Percentiles rank a stretch among this genome's conserved stretches.
These are phyloP conservation scores for Marasmius sp. DNA, from an alignment of 1,284 basidiomycete species.

Conservation along the genomic window DNA sequence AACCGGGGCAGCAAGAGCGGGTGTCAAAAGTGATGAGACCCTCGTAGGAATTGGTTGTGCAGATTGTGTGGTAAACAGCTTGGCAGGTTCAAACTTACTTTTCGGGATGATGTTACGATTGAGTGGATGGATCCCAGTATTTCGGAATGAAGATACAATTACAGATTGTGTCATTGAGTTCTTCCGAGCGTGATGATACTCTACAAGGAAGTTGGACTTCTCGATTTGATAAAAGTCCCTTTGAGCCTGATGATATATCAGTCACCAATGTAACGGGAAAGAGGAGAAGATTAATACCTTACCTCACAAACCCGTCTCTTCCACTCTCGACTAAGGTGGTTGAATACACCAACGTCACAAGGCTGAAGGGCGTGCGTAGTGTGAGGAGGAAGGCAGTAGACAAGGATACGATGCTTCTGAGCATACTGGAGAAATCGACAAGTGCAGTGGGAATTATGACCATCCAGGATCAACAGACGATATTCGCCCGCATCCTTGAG, in stretches of 20 bases:
- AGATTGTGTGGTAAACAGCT: constrained; percentile 5
- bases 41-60: constrained; percentile 3
- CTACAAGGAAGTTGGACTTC: constrained; percentile 17
- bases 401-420: constrained; percentile 21
- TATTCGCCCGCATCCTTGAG: no score
- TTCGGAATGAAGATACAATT: constrained; percentile 17
- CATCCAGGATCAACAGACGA: constrained; percentile 39
- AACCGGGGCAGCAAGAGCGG: no score
- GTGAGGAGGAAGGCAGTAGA: constrained; percentile 32
- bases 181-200: constrained; percentile 14
- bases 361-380: constrained; percentile 33
- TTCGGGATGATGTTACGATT: constrained; percentile 12
- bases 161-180: constrained; percentile 15
- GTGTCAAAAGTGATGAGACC: not conserved
- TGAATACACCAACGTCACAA: constrained; percentile 31
- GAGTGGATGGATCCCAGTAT: constrained; percentile 19
- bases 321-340: constrained; percentile 24
- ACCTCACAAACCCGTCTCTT: constrained; percentile 9
- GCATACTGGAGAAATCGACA: constrained; percentile 27
- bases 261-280: no score
- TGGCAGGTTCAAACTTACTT: constrained; percentile 10
- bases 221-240: constrained; percentile 3
- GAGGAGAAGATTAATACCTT: not conserved
- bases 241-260: not conserved
- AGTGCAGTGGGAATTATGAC: constrained; percentile 39